phyloP scores from a whole-genome alignment of 2,329 filamentous ascomycete species.

The Botrytis deweyae region DNA sequence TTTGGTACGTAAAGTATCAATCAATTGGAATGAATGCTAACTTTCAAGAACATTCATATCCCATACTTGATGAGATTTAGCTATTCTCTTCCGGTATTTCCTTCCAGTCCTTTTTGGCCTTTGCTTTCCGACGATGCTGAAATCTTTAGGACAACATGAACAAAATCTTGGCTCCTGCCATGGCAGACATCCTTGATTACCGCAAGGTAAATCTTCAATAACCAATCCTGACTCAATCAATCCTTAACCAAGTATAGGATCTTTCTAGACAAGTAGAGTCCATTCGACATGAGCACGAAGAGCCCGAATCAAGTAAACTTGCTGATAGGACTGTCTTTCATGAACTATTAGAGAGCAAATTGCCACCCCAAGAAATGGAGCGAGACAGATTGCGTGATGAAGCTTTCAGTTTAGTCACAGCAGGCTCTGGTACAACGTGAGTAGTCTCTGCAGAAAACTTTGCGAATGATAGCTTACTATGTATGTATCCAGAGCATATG shows the following conservation, averaged over 20 bases:
- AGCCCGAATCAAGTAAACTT: not conserved
- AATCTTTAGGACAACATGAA: constrained; percentile 7
- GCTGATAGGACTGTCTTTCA: constrained; percentile 23
- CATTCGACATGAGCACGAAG: not conserved
- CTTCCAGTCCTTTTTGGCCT: not conserved
- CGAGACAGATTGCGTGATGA: constrained; percentile 38
- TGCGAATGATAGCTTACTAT: not conserved
- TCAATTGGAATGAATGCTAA: not conserved
- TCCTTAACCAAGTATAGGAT: constrained; percentile 40
- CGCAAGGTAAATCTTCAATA: not conserved
- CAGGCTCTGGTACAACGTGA: constrained; percentile 41
- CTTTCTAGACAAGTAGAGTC: constrained; percentile 1
- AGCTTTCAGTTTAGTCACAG: constrained; percentile 35
- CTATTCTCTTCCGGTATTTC: constrained; percentile 2
- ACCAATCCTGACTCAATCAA: not conserved
- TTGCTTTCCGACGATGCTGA: not conserved
- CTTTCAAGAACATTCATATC: constrained; percentile 5
- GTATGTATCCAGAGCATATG: constrained; percentile 24
- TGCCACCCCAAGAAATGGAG: constrained; percentile 40
- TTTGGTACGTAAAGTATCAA: not conserved
- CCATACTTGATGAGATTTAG: constrained; percentile 2
- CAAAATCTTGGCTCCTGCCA: constrained; percentile 15
- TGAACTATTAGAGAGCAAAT: constrained; percentile 26
- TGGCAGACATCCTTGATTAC: not conserved
- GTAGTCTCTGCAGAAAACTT: not conserved